Evolutionary conservation across 495 filamentous ascomycete species (phyloP).

Genomic region (Penicillium cataractarum): DNA sequence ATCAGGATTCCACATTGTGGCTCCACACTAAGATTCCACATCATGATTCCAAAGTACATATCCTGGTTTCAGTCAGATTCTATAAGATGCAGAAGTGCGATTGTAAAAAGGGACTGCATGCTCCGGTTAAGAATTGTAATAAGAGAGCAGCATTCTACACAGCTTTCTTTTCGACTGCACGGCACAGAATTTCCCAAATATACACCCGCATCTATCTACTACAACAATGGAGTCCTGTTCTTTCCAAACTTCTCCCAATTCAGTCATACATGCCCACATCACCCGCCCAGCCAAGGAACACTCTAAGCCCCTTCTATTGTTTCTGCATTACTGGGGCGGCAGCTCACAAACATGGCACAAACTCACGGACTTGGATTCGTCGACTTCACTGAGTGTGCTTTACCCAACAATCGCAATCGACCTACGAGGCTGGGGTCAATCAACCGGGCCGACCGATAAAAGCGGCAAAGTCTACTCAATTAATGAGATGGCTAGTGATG

Average conservation of each 20-base stretch:
- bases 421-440: conserved; percentile 47
- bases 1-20: not conserved
- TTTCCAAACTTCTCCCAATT: not conserved
- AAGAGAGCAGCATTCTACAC: not conserved
- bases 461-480: conserved; percentile 29
- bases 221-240: conserved; percentile 1
- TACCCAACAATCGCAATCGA: conserved; percentile 37
- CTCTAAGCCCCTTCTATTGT: conserved; percentile 34
- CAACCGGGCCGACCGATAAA: conserved; percentile 30
- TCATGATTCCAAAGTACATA: not conserved
- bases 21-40: not conserved
- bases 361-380: conserved; percentile 28
- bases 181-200: not conserved
- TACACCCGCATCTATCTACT: not conserved
- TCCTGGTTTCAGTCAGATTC: not conserved
- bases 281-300: conserved; percentile 1
- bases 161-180: too few relatives aligned
- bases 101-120: not conserved
- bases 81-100: not conserved
- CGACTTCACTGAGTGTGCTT: conserved; percentile 14
- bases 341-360: conserved; percentile 42
- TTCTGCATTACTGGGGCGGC: conserved; percentile 52
- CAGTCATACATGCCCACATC: conserved; percentile 17
- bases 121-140: not conserved
- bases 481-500: conserved; percentile 34